Evolutionary conservation across 2,329 filamentous ascomycete genomes (phyloP), one percentile per base, ranked within the genome.

Genomic region (Aspergillus awamori): DNA sequence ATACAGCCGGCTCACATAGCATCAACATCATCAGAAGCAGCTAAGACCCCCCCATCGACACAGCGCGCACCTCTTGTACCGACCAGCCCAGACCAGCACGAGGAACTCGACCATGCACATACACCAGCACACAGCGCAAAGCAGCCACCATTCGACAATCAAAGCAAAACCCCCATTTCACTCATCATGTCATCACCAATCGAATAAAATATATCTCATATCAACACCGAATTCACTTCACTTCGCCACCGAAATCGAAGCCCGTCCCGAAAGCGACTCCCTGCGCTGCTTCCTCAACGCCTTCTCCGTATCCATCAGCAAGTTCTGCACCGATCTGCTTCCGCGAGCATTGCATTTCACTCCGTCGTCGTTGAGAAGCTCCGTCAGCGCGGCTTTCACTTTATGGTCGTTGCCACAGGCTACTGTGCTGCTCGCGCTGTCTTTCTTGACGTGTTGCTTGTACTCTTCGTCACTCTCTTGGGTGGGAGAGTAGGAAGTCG

Each of bases 261-360:
- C 47, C 13, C 47, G 52, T 6, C 48, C 52, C n/a, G 28, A 61
- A 1, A 61, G 28, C 28, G 64, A 66, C 53, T 63, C 53, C 39
- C 66, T 59, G 30, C 66, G 51, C 28, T 65, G 36, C 39, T 56
- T 56, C 26, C 63, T 60, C 58, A 87, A 74, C 67, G 87, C 84
- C 68, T 83, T 82, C 69, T 87, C 85, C 20, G 85, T 86, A 67
- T 87, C 84, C 82, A 88, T 82, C 26, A 88, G 76, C 13, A 84
- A 78, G 20, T 81, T 79, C 72, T 87, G 85, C 36, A 87, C 83
- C 82, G 84, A 87, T 62, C 80, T 84, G 52, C 85, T 83, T 69
- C 85, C 82, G 1, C 79, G 76, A 28, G 76, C 74, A 62, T 86
- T 83, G 49, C 72, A 74, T 45, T 84, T 82, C 15, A 86, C 83